Base-by-base conservation (phyloP, 495 filamentous ascomycete species). In the Astrothelium macrocarpum region DNA sequence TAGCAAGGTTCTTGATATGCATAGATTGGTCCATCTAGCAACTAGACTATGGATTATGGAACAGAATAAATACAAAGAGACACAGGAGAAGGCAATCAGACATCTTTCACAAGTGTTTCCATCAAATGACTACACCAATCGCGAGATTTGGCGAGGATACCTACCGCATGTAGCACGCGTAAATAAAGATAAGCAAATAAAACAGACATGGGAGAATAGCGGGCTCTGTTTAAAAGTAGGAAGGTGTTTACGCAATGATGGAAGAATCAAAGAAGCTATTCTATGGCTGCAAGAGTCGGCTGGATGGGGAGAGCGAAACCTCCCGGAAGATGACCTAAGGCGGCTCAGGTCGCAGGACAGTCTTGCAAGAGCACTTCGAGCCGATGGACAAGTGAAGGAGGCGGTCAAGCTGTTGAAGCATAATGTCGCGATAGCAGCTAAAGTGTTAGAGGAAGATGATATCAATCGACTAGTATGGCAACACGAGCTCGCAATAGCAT, bases 111-210 rank as follows among this genome's bases (percentile, higher is more conserved):
- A 65, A 4, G 49, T 64, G 0, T 75, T 71, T 49, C 74, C 73
- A 10, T 32, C 39, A 1, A 3, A 60, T 32, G 62, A 74, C n/a
- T 62, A 63, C 18, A 23, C 14, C 16, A 65, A 73, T 64, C 71
- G 66, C 26, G 56, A 12, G 46, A 39, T 67, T 18, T 75, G 72
- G 73, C 65, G 68, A 34, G 61, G 63, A 60, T 70, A 72, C 23
- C 12, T 78, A n/a, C 75, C 75, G 43, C 77, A 78, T 66, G 73
- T 75, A 2, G 32, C 63, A 49, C 62, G 67, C 1, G 59, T 67
- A 32, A 53, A 63, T 0, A 23, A 62, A 20, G 32, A 61, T 34
- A 42, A 58, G 42, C 59, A 63, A 53, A 12, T 14, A 20, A 49
- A 34, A 5, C 2, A 60, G 26, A 46, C 32, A 1, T 28, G 63